Conservation (phyloP, 352 stramenopile genomes). For the Phytophthora ohioensis region DNA sequence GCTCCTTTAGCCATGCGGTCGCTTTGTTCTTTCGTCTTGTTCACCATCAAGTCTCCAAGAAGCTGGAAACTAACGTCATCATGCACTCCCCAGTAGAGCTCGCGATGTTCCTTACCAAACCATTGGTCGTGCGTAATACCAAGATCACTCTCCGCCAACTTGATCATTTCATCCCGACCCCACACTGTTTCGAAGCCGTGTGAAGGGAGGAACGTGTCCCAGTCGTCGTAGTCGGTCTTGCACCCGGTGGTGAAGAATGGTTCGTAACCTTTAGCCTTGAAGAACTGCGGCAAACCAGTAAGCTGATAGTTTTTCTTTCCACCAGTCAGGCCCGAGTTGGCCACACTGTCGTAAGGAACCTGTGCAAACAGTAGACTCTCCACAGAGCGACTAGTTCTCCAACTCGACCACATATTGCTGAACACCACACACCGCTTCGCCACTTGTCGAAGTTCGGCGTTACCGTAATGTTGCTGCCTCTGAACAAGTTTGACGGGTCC, state of each 20-base stretch:
- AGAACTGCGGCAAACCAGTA: conserved; percentile 57
- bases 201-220: conserved; percentile 51
- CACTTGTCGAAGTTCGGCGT: conserved; percentile 63
- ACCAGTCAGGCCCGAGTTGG: conserved; percentile 44
- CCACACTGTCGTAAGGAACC: conserved; percentile 51
- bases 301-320: conserved; percentile 41
- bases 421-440: conserved; percentile 57
- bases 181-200: conserved; percentile 66
- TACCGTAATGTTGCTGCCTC: conserved; percentile 39
- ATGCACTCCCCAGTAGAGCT: conserved; percentile 53
- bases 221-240: conserved; percentile 56
- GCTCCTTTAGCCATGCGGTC: conserved; percentile 28
- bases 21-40: conserved; percentile 49
- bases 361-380: conserved; percentile 67
- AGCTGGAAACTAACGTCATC: conserved; percentile 60
- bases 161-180: conserved; percentile 50
- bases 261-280: conserved; percentile 62
- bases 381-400: conserved; percentile 61
- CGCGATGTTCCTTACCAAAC: conserved; percentile 28
- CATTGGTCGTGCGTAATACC: conserved; percentile 48
- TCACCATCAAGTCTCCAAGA: conserved; percentile 53
- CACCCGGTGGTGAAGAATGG: conserved; percentile 58
- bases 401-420: conserved; percentile 71
- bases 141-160: conserved; percentile 41
- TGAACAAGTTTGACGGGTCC: conserved; percentile 47